phyloP scores from a whole-genome alignment of 2,329 filamentous ascomycete genomes.

The Diplodia corticola region DNA sequence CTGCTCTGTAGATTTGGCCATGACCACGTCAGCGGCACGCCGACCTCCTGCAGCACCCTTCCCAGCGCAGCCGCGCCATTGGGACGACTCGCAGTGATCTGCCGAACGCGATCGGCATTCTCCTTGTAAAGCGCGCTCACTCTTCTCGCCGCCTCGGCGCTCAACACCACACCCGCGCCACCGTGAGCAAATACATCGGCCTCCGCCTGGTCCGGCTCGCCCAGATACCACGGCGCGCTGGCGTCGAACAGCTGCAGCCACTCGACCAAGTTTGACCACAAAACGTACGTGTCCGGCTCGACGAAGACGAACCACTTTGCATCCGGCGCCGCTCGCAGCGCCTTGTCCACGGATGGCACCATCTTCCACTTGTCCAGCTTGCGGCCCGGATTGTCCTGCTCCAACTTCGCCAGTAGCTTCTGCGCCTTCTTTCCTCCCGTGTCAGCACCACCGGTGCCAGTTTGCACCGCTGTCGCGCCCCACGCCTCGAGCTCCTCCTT shows the following conservation, averaged over 20 bases:
- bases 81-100: slow-evolving; percentile 49
- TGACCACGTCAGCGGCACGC: slow-evolving; percentile 47
- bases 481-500: slow-evolving; percentile 6
- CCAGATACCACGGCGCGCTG: slow-evolving; percentile 54
- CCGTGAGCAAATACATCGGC: slow-evolving; percentile 55
- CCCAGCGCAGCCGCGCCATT: slow-evolving; percentile 55
- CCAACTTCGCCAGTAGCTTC: not conserved
- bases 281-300: slow-evolving; percentile 59
- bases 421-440: not conserved
- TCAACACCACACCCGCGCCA: slow-evolving; percentile 56
- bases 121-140: slow-evolving; percentile 46
- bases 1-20: slow-evolving; percentile 53
- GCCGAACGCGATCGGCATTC: slow-evolving; percentile 46
- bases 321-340: slow-evolving; percentile 43
- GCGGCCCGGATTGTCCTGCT: slow-evolving; percentile 27
- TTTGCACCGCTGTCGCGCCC: not conserved
- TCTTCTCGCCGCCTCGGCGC: slow-evolving; percentile 50
- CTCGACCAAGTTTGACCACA: slow-evolving; percentile 54
- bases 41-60: slow-evolving; percentile 49
- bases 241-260: slow-evolving; percentile 55
- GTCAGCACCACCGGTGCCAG: not conserved
- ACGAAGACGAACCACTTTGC: slow-evolving; percentile 62
- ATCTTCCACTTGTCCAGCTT: slow-evolving; percentile 43
- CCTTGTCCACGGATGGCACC: slow-evolving; percentile 38
- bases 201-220: slow-evolving; percentile 55